Base-by-base conservation (phyloP, 2,329 filamentous ascomycete genomes). In the Dendryphion nanum region DNA sequence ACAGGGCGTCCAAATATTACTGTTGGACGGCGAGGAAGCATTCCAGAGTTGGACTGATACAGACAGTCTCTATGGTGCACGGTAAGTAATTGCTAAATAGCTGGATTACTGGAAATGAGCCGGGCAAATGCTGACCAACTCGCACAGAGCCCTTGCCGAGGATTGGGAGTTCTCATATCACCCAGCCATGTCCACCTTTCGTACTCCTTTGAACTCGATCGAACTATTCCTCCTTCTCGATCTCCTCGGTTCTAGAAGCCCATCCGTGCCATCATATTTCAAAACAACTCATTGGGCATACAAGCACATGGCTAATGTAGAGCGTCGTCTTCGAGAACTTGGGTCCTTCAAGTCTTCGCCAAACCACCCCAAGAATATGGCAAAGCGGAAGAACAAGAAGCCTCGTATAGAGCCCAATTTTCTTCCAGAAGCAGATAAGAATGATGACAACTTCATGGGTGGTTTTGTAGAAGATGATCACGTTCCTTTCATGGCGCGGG, bases 221-320 rank as follows among this genome's bases (percentile, higher is more conserved):
- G 84, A 84, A 42, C 77, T 97, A 10, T 96, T 97, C 60, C 76
- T 97, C 4, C 79, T 97, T 16, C 78, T 98, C 26, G 93, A 97
- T 63, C 76, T 97, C 2, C 78, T 98, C 0, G 93, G 93, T 10
- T 71, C 81, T 0, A 69, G 77, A 12, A 67, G 79, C 26, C 89
- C 91, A 0, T 69, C 57, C 1, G 76, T 98, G 1, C 89, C 89
- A 1, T 95, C 88, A 1, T 96, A 91, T 69, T 97, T 95, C 64
- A 78, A 83, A 45, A 86, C 84, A 0, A 96, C 91, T 1, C 91
- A 97, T 59, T 96, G 93, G 91, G 90, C 90, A 2, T 97, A 97
- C 64, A 76, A 82, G 53, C 77, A 79, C 44, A 81, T 97, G 75
- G 86, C 87, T 2, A 67, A 71, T 2, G 70, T 91, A 4, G 91